A percentile compares a stretch with the other conserved stretches of the same genome.
Conservation (phyloP, 768 basidiomycete genomes). For the Lactifluus rugatus region DNA sequence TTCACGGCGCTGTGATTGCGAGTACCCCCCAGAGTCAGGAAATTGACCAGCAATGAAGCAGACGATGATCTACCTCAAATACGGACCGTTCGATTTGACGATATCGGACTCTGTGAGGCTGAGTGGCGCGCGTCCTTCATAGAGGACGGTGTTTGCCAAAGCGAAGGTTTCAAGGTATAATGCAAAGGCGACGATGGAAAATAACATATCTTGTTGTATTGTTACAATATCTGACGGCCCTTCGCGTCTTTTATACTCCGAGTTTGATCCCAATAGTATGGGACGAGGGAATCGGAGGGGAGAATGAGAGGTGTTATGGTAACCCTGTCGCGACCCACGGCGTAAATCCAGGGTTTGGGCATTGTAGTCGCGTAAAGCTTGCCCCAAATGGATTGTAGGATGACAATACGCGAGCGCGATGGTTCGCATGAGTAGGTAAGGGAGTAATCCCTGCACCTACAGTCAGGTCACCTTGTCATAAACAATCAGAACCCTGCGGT, state of each 20-base stretch:
- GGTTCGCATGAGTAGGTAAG: too few relatives aligned
- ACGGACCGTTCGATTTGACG: conserved; percentile 41
- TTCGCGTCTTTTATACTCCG: neutral
- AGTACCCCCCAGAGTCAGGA: neutral
- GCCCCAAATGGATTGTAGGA: too few relatives aligned
- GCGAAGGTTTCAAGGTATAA: conserved; percentile 2
- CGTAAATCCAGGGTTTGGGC: too few relatives aligned
- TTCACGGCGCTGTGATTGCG: conserved; percentile 42
- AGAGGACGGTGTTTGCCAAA: conserved; percentile 32
- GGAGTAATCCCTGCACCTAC: too few relatives aligned
- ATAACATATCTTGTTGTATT: neutral
- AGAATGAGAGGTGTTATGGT: neutral
- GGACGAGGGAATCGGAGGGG: too few relatives aligned
- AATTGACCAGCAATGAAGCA: too few relatives aligned
- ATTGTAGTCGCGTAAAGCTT: too few relatives aligned
- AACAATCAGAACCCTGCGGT: too few relatives aligned
- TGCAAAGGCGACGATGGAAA: neutral
- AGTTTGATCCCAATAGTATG: too few relatives aligned
- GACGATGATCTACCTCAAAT: conserved; percentile 38
- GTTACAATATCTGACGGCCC: neutral
- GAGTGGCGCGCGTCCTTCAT: conserved; percentile 45
- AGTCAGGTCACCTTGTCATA: too few relatives aligned
- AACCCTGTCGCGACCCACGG: too few relatives aligned
- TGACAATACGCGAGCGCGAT: too few relatives aligned
- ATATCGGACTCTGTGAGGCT: conserved; percentile 35